These are phyloP conservation scores for Cryptococcus sp. DNA, from an alignment of 1,284 basidiomycete genomes.

Conservation along the genomic window DNA sequence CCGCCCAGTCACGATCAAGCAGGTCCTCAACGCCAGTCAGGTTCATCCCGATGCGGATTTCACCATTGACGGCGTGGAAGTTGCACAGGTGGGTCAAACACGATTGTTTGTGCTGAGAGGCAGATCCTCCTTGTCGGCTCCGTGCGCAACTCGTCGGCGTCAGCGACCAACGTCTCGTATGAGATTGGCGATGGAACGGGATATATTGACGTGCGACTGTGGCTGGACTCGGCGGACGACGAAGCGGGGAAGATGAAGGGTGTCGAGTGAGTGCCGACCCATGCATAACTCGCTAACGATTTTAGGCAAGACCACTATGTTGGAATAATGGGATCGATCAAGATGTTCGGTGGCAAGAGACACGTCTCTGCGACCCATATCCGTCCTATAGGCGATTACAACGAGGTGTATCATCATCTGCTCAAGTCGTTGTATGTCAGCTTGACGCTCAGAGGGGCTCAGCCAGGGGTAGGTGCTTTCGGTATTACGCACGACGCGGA, in stretches of 20 bases:
- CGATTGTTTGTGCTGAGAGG: constrained; percentile 7
- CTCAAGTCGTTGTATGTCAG: constrained; percentile 61
- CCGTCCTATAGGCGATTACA: constrained; percentile 66
- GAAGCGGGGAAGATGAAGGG: constrained; percentile 58
- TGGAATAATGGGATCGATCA: constrained; percentile 86
- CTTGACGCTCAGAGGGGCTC: constrained; percentile 51
- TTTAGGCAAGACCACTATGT: constrained; percentile 74
- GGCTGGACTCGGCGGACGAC: constrained; percentile 73
- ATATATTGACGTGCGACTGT: constrained; percentile 80
- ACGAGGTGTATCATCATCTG: constrained; percentile 82
- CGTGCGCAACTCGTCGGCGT: constrained; percentile 67
- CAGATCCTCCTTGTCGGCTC: constrained; percentile 72
- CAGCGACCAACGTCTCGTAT: constrained; percentile 81
- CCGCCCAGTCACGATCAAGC: constrained; percentile 81
- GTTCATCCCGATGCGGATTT: constrained; percentile 86
- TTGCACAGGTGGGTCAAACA: constrained; percentile 67
- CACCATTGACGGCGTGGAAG: constrained; percentile 74
- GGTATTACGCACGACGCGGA: background rate
- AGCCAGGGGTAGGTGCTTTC: constrained; percentile 47
- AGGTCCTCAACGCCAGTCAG: constrained; percentile 75
- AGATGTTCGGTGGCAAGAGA: constrained; percentile 78
- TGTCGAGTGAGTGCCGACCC: constrained; percentile 50
- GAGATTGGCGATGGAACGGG: constrained; percentile 88
- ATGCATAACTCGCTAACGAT: background rate
- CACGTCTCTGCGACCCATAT: constrained; percentile 78